Base-by-base conservation (phyloP, 1,284 basidiomycete genomes). In the Xerocomus amazonicus region DNA sequence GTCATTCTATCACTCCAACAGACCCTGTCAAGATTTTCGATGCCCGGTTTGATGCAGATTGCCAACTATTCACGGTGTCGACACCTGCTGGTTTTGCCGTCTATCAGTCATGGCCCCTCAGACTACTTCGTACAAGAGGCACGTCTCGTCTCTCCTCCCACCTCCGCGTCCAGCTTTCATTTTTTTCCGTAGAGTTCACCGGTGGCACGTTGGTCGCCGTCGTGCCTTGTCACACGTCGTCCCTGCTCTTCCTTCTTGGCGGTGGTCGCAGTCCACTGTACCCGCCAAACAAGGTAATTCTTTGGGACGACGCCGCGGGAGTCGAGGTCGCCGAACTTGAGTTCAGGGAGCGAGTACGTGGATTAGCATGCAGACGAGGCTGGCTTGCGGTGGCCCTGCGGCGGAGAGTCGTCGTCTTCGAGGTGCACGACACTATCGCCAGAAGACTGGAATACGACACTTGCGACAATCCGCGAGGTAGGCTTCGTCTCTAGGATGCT, bases 211-310 rank as follows among this genome's bases (percentile, higher is more conserved):
- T 97, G 4, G 75, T 84, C 14, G 75, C 83, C 36, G 90, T 84
- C 3, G 76, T 91, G 4, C 90, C 92, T 1, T 72, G 93, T 47
- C 91, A 94, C 59, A 78, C 83, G 19, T 88, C 92, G 4, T 93
- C 92, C 51, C 73, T 97, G 29, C 73, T 97, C 40, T 93, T 94
- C 65, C 81, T 97, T 35, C 78, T 96, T 56, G 94, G 94, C 42
- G 94, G 94, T 43, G 92, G 93, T 28, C 76, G 83, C 44, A 88
- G 87, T 63, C 94, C 94, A n/a, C 77, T 91, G 6, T 97, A 93
- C 69, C 86, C 94, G 27, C 91, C 90, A 26, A 97, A 97, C 74
- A 97, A 97, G 73, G 90, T 94, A 41, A 78, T 97, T 49, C 69
- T 97, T 41, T 97, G 90, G 85, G 88, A 97, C 69, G 91, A 93